phyloP scores from a whole-genome alignment of 192 early-diverging fungal genomes.

The Mortierella alpina region DNA sequence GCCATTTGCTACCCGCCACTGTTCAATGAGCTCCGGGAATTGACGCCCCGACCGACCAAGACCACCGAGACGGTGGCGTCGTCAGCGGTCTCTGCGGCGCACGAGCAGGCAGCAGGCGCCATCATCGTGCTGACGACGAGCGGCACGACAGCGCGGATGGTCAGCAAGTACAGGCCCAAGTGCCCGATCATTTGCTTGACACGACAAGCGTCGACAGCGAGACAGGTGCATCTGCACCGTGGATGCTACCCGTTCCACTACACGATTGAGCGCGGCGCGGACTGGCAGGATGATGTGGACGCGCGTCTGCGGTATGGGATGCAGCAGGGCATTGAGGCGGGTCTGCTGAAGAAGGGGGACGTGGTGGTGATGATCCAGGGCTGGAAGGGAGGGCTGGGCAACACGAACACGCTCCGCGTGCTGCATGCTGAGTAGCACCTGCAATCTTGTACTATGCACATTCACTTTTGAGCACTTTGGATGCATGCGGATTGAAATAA shows the following conservation, averaged over 20 bases:
- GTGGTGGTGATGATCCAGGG: conserved; percentile 84
- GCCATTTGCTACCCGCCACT: conserved; percentile 91
- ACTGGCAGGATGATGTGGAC: conserved; percentile 61
- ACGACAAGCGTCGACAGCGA: conserved; percentile 69
- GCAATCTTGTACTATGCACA: neutral
- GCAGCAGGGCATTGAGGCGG: conserved; percentile 69
- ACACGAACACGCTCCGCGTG: conserved; percentile 87
- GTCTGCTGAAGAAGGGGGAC: conserved; percentile 74
- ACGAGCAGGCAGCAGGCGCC: conserved; percentile 82
- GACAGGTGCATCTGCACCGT: conserved; percentile 78
- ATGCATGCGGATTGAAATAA: neutral
- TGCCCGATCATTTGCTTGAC: conserved; percentile 91
- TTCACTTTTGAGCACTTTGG: neutral
- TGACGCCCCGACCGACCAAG: conserved; percentile 77
- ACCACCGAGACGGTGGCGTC: conserved; percentile 91
- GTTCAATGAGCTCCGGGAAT: conserved; percentile 84
- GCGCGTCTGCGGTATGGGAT: conserved; percentile 78
- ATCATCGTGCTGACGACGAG: conserved; percentile 90
- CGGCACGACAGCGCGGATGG: conserved; percentile 83
- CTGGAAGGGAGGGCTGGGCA: conserved; percentile 85
- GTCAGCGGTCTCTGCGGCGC: conserved; percentile 82
- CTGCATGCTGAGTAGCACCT: conserved; percentile 56
- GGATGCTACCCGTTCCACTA: conserved; percentile 81
- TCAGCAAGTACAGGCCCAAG: conserved; percentile 91
- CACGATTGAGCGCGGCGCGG: conserved; percentile 31